Base-by-base conservation (phyloP, 768 basidiomycete genomes). In the Tylopilus vinaceipallidus region DNA sequence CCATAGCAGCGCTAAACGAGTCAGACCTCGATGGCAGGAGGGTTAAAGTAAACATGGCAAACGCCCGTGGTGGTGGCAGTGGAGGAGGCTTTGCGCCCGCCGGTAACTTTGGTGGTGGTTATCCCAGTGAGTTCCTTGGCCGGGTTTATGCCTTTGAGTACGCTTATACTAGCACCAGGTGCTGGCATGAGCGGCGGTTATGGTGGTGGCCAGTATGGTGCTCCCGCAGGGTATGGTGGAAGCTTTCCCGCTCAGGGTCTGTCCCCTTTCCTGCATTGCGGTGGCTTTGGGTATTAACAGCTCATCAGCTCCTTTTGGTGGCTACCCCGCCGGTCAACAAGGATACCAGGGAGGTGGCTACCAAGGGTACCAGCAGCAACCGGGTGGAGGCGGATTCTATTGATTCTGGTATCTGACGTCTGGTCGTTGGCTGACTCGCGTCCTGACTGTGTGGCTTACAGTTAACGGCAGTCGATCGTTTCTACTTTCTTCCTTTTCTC, bases 11-110 rank as follows among this genome's bases (percentile, higher is more conserved):
- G 35, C 73, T 95, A 67, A 88, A 98, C 73, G 95, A 97, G 65
- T 83, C 87, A 58, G 91, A 95, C 57, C 83, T 98, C 55, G 95
- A 98, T 71, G 94, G 95, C 43, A 82, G 95, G 57, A 79, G 88
- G 52, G 84, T 98, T 66, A 92, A 92, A 70, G 83, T 85, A 23
- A 98, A 95, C 75, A 74, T 88, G 45, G 86, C 88, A 33, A 89
- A 91, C 55, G 82, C 85, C 42, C 79, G 86, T 71, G 80, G 79
- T 4, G 73, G 77, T 45, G 80, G 81, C 0, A 76, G 79, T 32
- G 80, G 81, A 10, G 62, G 58, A 26, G 62, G 60, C 16, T 62
- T 59, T 42, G 52, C 58, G 8, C 66, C 74, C 26, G 58, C 73
- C 22, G 61, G 64, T 53, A 66, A 70, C 19, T 64, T 59, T 32